phyloP scores from a whole-genome alignment of 495 filamentous ascomycete genomes.

The Astrothelium macrocarpum region DNA sequence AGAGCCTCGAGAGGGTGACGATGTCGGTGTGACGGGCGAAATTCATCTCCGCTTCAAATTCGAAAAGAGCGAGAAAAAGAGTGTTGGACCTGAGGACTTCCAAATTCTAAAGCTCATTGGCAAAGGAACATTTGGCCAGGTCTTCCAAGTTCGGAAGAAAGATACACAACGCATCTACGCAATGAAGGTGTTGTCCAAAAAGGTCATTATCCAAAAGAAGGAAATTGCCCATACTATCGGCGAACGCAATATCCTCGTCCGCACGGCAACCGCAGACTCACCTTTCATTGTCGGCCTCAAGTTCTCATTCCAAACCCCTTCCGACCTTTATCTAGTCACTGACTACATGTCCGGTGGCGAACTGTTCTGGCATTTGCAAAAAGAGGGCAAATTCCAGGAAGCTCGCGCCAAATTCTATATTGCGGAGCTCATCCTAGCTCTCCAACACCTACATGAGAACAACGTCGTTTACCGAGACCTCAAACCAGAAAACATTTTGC shows the following conservation, averaged over 20 bases:
- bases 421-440: constrained; percentile 88
- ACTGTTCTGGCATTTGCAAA: constrained; percentile 97
- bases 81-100: constrained; percentile 95
- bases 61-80: constrained; percentile 81
- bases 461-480: constrained; percentile 95
- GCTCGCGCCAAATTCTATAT: constrained; percentile 97
- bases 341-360: constrained; percentile 99
- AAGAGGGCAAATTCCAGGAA: constrained; percentile 92
- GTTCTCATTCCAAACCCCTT: constrained; percentile 96
- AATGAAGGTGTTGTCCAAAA: constrained; percentile 98
- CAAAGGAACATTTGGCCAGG: constrained; percentile 97
- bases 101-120: constrained; percentile 92
- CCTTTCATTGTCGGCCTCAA: constrained; percentile 97
- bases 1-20: constrained; percentile 52
- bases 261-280: constrained; percentile 89
- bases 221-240: constrained; percentile 95
- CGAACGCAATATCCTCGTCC: constrained; percentile 92
- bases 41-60: constrained; percentile 78
- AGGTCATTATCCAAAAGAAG: constrained; percentile 99
- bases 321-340: constrained; percentile 95
- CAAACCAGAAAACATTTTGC: constrained; percentile 76
- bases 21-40: constrained; percentile 75
- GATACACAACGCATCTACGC: constrained; percentile 93
- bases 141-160: constrained; percentile 98
- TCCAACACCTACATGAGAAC: constrained; percentile 90